phyloP scores from a whole-genome alignment of 2,329 filamentous ascomycete genomes.

The Monosporascus sp. region DNA sequence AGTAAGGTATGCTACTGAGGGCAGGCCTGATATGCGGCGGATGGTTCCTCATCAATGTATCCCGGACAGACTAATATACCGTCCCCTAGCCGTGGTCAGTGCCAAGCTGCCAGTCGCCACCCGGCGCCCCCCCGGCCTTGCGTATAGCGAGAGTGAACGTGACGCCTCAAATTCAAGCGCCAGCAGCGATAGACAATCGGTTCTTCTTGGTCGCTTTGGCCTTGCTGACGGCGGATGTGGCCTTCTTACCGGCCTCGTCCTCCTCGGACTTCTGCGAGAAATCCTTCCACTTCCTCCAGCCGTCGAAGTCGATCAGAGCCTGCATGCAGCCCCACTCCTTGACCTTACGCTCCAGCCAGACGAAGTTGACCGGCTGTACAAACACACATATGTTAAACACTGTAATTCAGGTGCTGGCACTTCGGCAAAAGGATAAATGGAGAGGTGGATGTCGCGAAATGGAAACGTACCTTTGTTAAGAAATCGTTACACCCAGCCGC shows the following conservation, averaged over 20 bases:
- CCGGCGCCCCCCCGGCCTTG: too few relatives aligned
- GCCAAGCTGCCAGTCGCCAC: too few relatives aligned
- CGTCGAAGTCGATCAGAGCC: constrained; percentile 95
- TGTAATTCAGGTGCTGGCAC: not conserved
- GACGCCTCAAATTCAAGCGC: constrained; percentile 8
- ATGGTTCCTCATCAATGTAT: too few relatives aligned
- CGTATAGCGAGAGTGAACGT: too few relatives aligned
- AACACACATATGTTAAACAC: constrained; percentile 14
- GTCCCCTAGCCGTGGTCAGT: too few relatives aligned
- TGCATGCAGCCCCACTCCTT: constrained; percentile 99
- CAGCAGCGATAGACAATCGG: constrained; percentile 31
- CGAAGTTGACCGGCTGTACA: constrained; percentile 83
- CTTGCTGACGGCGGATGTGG: constrained; percentile 25
- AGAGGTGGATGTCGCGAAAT: not conserved
- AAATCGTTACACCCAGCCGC: constrained; percentile 98
- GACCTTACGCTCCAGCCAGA: constrained; percentile 95
- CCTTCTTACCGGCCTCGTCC: constrained; percentile 37
- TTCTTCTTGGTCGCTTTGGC: constrained; percentile 38
- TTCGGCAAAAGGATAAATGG: not conserved
- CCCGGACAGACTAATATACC: too few relatives aligned
- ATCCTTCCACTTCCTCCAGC: constrained; percentile 96
- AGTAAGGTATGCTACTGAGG: too few relatives aligned
- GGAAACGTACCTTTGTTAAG: constrained; percentile 73
- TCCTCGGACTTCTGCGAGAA: constrained; percentile 50
- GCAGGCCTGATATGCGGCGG: too few relatives aligned